These are phyloP conservation scores for Diaporthe ilicicola DNA, from an alignment of 2,329 filamentous ascomycete species.

Conservation along the genomic window DNA sequence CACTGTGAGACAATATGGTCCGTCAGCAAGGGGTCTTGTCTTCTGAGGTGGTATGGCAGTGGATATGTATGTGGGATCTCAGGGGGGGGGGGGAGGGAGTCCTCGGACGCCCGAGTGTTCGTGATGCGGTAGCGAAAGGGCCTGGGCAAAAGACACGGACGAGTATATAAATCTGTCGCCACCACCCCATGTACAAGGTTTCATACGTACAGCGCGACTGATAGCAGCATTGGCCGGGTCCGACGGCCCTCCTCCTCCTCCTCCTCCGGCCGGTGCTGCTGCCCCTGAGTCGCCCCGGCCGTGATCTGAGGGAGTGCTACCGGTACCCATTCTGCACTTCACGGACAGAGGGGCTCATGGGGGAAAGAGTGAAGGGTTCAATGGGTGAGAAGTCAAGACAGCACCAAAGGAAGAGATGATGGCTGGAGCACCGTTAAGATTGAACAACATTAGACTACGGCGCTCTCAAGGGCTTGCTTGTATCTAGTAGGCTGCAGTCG, in stretches of 20 bases:
- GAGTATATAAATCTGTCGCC: neutral
- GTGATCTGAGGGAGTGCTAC: conserved; percentile 23
- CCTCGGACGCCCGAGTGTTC: conserved; percentile 19
- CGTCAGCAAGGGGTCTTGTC: conserved; percentile 6
- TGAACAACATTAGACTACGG: too few species aligned
- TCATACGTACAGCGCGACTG: conserved; percentile 31
- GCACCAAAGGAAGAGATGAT: too few species aligned
- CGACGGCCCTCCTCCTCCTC: conserved; percentile 17
- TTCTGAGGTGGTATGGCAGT: conserved; percentile 14
- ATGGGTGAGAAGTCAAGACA: too few species aligned
- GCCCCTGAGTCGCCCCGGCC: conserved; percentile 25
- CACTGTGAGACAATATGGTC: conserved; percentile 39
- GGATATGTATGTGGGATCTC: neutral
- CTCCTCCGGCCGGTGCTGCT: neutral
- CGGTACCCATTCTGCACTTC: conserved; percentile 21
- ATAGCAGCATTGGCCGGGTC: conserved; percentile 25
- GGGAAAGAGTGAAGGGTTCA: neutral
- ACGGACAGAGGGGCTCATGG: neutral
- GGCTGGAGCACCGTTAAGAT: neutral
- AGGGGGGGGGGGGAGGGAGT: conserved; percentile 1
- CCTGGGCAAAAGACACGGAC: neutral
- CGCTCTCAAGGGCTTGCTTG: too few species aligned
- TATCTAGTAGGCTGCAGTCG: too few species aligned
- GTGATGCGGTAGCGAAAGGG: neutral
- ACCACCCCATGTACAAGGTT: neutral